These are phyloP conservation scores for Mrakia frigida DNA, from an alignment of 768 basidiomycete species.

Conservation along the genomic window DNA sequence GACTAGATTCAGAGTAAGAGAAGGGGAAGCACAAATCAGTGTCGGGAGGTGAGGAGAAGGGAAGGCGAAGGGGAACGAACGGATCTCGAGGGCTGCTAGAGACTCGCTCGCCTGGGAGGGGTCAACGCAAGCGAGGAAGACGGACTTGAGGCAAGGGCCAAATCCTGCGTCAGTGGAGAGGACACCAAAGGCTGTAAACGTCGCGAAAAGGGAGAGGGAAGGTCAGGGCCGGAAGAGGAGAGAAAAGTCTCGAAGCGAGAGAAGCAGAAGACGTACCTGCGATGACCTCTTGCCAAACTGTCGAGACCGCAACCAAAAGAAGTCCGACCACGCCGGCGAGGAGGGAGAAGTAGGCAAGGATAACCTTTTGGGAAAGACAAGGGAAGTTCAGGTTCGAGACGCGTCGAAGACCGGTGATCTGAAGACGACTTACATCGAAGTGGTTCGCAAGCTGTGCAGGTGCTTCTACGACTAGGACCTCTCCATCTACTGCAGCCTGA, in stretches of 20 bases:
- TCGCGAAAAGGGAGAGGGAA: neutral
- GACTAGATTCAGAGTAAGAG: neutral
- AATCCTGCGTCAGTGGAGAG: neutral
- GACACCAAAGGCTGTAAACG: neutral
- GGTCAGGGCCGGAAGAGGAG: neutral
- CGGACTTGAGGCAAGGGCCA: neutral
- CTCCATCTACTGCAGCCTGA: neutral
- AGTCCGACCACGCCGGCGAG: neutral
- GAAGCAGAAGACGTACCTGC: neutral
- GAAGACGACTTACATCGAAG: slow-evolving; percentile 1
- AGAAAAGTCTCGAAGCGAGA: neutral
- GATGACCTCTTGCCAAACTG: neutral
- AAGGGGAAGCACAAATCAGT: neutral
- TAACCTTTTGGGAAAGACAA: neutral
- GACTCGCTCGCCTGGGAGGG: neutral
- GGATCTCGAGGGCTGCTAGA: neutral
- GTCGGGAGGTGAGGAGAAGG: neutral
- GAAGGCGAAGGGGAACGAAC: neutral
- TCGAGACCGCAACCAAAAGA: neutral
- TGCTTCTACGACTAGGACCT: neutral
- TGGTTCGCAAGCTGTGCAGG: neutral
- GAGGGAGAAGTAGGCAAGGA: neutral
- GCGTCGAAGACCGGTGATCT: neutral
- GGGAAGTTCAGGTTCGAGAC: neutral
- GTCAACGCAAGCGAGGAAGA: neutral